These are phyloP conservation scores for Globisporangium alternatum DNA, from an alignment of 352 stramenopile species.

Conservation along the genomic window DNA sequence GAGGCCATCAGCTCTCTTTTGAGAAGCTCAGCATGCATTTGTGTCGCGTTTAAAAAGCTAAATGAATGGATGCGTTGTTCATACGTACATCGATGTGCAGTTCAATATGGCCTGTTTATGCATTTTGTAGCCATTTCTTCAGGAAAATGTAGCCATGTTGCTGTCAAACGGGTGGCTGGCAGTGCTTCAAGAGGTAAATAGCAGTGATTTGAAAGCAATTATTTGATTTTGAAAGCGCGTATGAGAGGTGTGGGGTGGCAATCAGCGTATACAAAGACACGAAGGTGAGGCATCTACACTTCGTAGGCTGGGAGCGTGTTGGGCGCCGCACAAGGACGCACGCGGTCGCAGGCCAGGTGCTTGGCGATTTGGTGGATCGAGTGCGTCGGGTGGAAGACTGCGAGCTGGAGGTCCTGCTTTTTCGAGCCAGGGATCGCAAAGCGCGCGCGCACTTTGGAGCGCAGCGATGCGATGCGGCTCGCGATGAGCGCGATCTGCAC, in stretches of 20 bases:
- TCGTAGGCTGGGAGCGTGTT: slow-evolving; percentile 13
- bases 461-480: slow-evolving; percentile 12
- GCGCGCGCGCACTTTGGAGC: slow-evolving; percentile 11
- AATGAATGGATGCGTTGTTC: slow-evolving; percentile 3
- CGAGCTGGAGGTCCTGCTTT: slow-evolving; percentile 12
- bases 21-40: neutral
- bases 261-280: neutral
- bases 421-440: slow-evolving; percentile 7
- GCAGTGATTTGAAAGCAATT: neutral
- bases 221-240: neutral
- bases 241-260: neutral
- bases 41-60: neutral
- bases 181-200: neutral
- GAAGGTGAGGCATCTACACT: neutral
- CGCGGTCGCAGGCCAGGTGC: slow-evolving; percentile 13
- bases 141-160: slow-evolving; percentile 1
- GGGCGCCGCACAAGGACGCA: slow-evolving; percentile 3
- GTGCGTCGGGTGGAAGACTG: slow-evolving; percentile 9
- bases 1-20: neutral
- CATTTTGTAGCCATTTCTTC: neutral
- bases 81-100: neutral
- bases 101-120: neutral
- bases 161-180: neutral
- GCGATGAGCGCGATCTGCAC: slow-evolving; percentile 8
- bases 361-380: slow-evolving; percentile 12